A percentile compares a stretch with the other conserved stretches of the same genome.
phyloP scores from a whole-genome alignment of 2,329 filamentous ascomycete genomes.

The Aspergillus sp. region DNA sequence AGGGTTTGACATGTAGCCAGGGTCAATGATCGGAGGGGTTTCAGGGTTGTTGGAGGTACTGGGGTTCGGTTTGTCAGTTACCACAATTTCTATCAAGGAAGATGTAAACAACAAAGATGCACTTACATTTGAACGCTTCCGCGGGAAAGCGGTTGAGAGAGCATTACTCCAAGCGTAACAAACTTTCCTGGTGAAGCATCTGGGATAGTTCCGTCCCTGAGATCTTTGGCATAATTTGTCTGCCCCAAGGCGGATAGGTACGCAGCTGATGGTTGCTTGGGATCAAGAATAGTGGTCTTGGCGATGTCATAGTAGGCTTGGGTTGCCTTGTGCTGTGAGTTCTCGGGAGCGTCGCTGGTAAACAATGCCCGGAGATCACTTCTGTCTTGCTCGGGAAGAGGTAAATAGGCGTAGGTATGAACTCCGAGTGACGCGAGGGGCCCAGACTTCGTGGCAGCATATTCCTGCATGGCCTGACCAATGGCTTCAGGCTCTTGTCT shows the following conservation, averaged over 20 bases:
- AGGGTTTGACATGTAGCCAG: slow-evolving; percentile 9
- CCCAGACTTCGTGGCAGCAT: slow-evolving; percentile 6
- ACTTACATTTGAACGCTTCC: slow-evolving; percentile 14
- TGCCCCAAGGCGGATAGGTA: slow-evolving; percentile 13
- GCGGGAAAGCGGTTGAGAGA: slow-evolving; percentile 13
- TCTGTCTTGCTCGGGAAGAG: slow-evolving; percentile 4
- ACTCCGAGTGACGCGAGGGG: slow-evolving; percentile 9
- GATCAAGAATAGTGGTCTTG: slow-evolving; percentile 8
- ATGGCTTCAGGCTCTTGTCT: slow-evolving; percentile 11
- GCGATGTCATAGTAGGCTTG: slow-evolving; percentile 5
- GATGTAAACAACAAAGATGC: neutral
- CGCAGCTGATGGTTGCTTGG: slow-evolving; percentile 13
- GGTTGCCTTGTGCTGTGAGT: neutral
- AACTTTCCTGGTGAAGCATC: slow-evolving; percentile 13
- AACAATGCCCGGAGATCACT: slow-evolving; percentile 3
- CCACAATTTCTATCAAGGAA: neutral
- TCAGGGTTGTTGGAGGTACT: slow-evolving; percentile 6
- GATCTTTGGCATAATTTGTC: slow-evolving; percentile 13
- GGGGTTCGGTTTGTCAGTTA: neutral
- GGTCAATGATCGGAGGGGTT: slow-evolving; percentile 9
- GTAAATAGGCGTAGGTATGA: slow-evolving; percentile 11
- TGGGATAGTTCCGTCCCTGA: slow-evolving; percentile 10
- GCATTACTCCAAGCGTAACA: slow-evolving; percentile 14
- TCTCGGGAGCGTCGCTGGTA: neutral
- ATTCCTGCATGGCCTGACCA: slow-evolving; percentile 8